Evolutionary conservation across 192 early-diverging fungal species (phyloP), one percentile per base, ranked within the genome.

Genomic region (Diversispora eburnea): DNA sequence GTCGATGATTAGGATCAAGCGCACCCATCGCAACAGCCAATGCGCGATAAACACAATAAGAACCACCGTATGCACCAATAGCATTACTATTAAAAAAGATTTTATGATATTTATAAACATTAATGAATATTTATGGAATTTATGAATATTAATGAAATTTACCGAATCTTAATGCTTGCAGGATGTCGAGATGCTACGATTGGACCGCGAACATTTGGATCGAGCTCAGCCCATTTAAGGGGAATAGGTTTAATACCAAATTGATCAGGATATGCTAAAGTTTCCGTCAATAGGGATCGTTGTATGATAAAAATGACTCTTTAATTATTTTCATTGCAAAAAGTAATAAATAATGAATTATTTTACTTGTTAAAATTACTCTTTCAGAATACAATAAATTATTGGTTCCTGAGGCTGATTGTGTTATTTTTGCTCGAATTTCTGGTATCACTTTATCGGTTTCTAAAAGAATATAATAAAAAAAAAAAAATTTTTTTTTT

Each of bases 31-130:
- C 95, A 20, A 98, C 89, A 9, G 95, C 94, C 49, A 98, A 77
- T 8, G 94, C 91, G 61, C 93, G 91, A 80, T 96, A 98, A 59
- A 96, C 88, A 73, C 90, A 93, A 78, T 98, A 96, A 8, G 93
- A 88, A 7, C 94, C 95, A 66, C 93, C 94, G 79, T 95, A 91
- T 2, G 95, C 95, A 61, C 95, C 95, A 64, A 95, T 92, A n/a
- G 95, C 95, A 83, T 98, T 98, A 76, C 88, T 87, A 75, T 57
- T 45, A 41, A 13, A 20, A 25, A 51, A 42, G 4, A 57, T 15
- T 5, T 73, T 15, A n/a, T 13, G 42, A 39, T 2, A 17, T 54
- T 54, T 33, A 33, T 33, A 33, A 33, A 33, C 25, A 10, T 10
- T 13, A 10, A 56, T 68, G 9, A 61, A 61, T 3, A 9, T 0